Evolutionary conservation across 441 rosid species (phyloP).

Genomic region (Euphorbia celastroides): DNA sequence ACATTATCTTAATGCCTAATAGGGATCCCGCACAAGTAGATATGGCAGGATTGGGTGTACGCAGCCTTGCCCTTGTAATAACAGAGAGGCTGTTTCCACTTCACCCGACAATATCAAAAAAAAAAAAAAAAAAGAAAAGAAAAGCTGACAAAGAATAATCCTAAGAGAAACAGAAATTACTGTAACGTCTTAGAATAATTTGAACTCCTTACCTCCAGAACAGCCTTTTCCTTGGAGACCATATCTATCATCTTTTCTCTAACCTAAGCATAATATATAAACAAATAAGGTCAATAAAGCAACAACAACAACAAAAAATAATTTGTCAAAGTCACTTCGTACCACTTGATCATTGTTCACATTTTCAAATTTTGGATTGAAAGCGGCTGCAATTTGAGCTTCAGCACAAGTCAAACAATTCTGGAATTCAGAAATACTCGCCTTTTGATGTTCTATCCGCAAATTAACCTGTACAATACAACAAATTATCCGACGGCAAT

Average conservation of each 20-base stretch:
- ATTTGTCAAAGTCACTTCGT: conserved; percentile 35
- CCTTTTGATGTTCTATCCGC: no score
- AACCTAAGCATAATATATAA: conserved; percentile 35
- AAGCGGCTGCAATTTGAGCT: conserved; percentile 89
- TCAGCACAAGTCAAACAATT: conserved; percentile 45
- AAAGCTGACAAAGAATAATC: no score
- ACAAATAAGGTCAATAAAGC: neutral
- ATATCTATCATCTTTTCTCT: conserved; percentile 82
- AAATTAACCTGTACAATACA: no score
- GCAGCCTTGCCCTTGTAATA: no score
- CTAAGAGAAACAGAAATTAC: neutral
- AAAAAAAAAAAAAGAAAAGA: no score
- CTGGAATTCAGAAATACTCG: no score
- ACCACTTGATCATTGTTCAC: conserved; percentile 98
- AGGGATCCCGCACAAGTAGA: no score
- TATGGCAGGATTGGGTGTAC: no score
- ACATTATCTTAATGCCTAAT: no score
- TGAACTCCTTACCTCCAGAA: conserved; percentile 59
- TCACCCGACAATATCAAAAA: no score
- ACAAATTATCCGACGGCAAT: no score
- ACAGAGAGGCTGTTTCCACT: no score
- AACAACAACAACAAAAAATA: neutral
- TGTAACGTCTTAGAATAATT: conserved; percentile 3
- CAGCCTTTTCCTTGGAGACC: conserved; percentile 77
- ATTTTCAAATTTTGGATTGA: conserved; percentile 95